Conservation (phyloP, 2,329 filamentous ascomycete genomes). For the Ophiosphaerella herpotricha region DNA sequence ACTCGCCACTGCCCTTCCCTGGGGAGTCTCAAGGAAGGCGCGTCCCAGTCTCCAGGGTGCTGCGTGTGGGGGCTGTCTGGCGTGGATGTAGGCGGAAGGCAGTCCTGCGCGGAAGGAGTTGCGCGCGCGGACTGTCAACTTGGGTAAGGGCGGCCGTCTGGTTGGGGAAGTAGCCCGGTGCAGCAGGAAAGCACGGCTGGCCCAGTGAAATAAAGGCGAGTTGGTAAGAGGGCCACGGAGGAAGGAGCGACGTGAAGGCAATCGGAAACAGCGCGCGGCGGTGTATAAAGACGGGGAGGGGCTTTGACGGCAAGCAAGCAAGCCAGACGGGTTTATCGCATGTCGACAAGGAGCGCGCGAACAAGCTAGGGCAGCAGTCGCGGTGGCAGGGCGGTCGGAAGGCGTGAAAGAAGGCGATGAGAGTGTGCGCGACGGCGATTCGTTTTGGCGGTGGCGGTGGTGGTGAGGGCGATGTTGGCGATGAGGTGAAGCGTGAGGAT, state of each 20-base stretch:
- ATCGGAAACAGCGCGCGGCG: slow-evolving; percentile 6
- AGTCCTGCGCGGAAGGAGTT: background rate
- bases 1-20: slow-evolving; percentile 32
- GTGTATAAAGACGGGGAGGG: slow-evolving; percentile 16
- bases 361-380: slow-evolving; percentile 13
- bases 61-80: background rate
- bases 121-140: background rate
- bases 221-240: background rate
- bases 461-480: slow-evolving; percentile 9
- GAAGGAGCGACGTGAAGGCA: slow-evolving; percentile 5
- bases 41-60: background rate
- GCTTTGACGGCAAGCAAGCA: slow-evolving; percentile 12
- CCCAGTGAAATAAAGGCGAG: background rate
- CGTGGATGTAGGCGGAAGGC: background rate
- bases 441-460: slow-evolving; percentile 1
- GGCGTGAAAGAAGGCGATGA: slow-evolving; percentile 3
- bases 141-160: slow-evolving; percentile 1
- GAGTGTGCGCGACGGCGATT: slow-evolving; percentile 6
- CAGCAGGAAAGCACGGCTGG: slow-evolving; percentile 1
- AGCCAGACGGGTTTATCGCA: slow-evolving; percentile 6
- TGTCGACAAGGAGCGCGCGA: slow-evolving; percentile 8
- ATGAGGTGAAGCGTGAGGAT: background rate
- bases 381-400: slow-evolving; percentile 7
- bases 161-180: background rate
- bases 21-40: slow-evolving; percentile 7